phyloP scores from a whole-genome alignment of 2,329 filamentous ascomycete genomes.

The Cladosporium colombiae region DNA sequence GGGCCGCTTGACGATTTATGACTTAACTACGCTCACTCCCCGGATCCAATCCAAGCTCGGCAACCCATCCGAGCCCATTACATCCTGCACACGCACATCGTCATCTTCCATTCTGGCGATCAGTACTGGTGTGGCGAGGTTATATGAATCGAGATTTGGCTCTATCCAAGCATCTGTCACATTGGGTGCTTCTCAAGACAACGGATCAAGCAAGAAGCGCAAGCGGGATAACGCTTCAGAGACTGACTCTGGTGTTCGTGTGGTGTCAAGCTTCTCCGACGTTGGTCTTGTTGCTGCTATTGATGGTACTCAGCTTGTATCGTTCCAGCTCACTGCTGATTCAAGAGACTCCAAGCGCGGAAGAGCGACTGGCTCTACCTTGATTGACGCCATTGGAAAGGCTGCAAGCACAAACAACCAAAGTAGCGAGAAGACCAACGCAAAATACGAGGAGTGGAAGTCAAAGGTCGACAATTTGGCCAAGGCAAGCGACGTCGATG shows the following conservation, averaged over 20 bases:
- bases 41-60: conserved; percentile 55
- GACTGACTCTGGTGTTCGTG: conserved; percentile 22
- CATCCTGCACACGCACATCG: conserved; percentile 67
- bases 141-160: conserved; percentile 70
- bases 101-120: conserved; percentile 65
- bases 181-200: not conserved
- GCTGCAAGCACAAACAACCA: conserved; percentile 34
- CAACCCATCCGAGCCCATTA: conserved; percentile 49
- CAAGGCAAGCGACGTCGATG: conserved; percentile 27
- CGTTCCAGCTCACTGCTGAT: conserved; percentile 56
- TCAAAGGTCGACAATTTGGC: conserved; percentile 29
- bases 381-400: conserved; percentile 69
- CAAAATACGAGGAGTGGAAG: conserved; percentile 32
- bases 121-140: conserved; percentile 57
- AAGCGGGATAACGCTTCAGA: conserved; percentile 21
- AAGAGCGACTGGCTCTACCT: conserved; percentile 27
- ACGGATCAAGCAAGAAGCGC: conserved; percentile 21
- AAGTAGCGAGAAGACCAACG: not conserved
- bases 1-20: conserved; percentile 60
- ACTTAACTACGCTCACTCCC: conserved; percentile 64
- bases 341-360: conserved; percentile 38
- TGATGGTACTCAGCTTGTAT: conserved; percentile 63
- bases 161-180: conserved; percentile 49
- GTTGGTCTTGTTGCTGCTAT: conserved; percentile 67
- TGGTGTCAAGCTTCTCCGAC: conserved; percentile 60